A percentile compares a stretch with the other conserved stretches of the same genome.
Conservation (phyloP, 306 rosid genomes). For the Cicer cuneatum region DNA sequence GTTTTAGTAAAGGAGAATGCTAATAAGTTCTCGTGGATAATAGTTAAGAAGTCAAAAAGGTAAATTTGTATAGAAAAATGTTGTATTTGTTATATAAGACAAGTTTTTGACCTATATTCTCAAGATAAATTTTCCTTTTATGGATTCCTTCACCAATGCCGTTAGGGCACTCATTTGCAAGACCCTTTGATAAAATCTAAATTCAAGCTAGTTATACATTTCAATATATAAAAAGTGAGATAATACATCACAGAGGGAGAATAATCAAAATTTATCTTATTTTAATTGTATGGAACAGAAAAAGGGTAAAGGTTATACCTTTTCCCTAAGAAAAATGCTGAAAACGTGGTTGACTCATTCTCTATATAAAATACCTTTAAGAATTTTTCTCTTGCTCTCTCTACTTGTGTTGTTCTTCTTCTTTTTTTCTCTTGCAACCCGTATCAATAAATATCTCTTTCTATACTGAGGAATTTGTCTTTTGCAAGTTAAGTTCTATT, state of each 20-base stretch:
- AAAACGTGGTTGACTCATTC: not conserved
- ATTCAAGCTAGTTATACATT: not conserved
- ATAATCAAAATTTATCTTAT: not conserved
- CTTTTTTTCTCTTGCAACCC: not conserved
- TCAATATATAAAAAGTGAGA: constrained; percentile 7
- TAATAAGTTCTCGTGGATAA: no score
- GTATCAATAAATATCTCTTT: not conserved
- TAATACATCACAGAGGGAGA: not conserved
- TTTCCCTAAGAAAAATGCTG: not conserved
- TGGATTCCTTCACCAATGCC: no score
- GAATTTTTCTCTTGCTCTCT: not conserved
- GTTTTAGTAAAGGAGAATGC: no score
- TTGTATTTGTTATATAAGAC: no score
- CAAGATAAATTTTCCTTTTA: no score
- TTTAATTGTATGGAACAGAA: not conserved
- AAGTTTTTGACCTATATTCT: no score
- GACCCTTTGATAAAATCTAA: not conserved
- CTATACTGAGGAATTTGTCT: not conserved
- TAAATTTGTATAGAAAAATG: no score
- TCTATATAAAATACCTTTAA: not conserved
- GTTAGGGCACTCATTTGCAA: no score
- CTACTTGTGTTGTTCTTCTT: not conserved
- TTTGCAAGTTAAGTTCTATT: not conserved
- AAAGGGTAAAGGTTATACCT: not conserved
- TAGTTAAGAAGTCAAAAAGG: no score